Evolutionary conservation across 768 basidiomycete species (phyloP).

Genomic region (Thelephora aurantiotincta): DNA sequence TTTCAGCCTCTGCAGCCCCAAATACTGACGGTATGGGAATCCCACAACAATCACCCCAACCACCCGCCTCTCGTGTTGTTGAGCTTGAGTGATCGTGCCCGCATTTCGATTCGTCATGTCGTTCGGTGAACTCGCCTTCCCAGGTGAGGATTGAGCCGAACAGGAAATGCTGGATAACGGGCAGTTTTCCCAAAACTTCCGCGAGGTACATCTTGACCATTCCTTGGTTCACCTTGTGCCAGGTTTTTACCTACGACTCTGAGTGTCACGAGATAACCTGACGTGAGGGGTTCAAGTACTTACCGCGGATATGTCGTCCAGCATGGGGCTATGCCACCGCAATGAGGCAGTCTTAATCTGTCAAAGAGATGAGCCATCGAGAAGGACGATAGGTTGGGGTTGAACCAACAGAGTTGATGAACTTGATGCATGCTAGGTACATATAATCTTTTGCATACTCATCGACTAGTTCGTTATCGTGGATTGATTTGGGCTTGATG

Average conservation of each 20-base stretch:
- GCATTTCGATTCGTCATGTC: conserved; percentile 25
- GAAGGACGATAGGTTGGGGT: not conserved
- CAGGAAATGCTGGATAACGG: conserved; percentile 91
- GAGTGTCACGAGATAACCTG: not conserved
- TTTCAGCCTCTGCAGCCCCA: conserved; percentile 50
- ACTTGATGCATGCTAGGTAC: conserved; percentile 91
- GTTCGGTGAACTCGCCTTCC: conserved; percentile 39
- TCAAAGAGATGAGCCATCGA: not conserved
- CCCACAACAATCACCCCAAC: conserved; percentile 88
- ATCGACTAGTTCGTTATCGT: conserved; percentile 81
- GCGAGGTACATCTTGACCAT: conserved; percentile 98
- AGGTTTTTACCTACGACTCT: conserved; percentile 53
- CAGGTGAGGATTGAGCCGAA: conserved; percentile 75
- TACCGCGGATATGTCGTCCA: conserved; percentile 90
- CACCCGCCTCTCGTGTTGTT: conserved; percentile 35
- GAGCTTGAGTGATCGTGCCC: conserved; percentile 39
- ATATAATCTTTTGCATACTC: conserved; percentile 90
- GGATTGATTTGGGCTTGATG: conserved; percentile 84
- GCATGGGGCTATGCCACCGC: conserved; percentile 98
- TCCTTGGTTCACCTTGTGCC: conserved; percentile 92
- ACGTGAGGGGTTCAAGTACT: conserved; percentile 6
- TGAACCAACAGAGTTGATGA: conserved; percentile 76
- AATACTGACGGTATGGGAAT: conserved; percentile 78
- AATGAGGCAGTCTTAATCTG: conserved; percentile 93
- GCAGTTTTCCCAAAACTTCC: conserved; percentile 90